A percentile compares a stretch with the other conserved stretches of the same genome.
phyloP scores from a whole-genome alignment of 169 alveolate genomes.

The Plasmodium knowlesi region DNA sequence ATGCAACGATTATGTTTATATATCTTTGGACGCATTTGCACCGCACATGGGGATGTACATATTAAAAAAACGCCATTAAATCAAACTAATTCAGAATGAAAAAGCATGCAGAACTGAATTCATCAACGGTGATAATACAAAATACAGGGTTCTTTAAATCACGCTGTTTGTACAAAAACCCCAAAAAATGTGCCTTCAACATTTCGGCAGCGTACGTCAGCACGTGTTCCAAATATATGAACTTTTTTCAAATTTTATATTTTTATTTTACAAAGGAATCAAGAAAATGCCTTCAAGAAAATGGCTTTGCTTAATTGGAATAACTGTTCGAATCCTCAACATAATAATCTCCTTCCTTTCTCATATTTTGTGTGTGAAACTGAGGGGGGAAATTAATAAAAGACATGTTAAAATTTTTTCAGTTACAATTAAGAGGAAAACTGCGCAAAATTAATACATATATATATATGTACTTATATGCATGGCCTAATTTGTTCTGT shows the following conservation, averaged over 20 bases:
- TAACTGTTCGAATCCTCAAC: conserved; percentile 15
- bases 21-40: background rate
- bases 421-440: conserved; percentile 4
- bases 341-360: conserved; percentile 52
- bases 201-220: background rate
- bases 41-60: background rate
- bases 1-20: background rate
- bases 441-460: background rate
- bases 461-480: background rate
- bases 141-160: background rate
- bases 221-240: background rate
- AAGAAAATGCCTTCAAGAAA: background rate
- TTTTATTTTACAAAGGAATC: background rate
- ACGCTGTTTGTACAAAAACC: background rate
- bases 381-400: conserved; percentile 9
- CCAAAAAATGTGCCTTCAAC: background rate
- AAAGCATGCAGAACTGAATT: background rate
- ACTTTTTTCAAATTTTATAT: background rate
- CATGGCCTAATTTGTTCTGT: background rate
- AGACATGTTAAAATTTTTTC: conserved; percentile 1
- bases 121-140: background rate
- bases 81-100: background rate
- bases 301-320: background rate
- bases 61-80: background rate
- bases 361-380: conserved; percentile 54